Evolutionary conservation across 169 alveolate species (phyloP).

Genomic region (Nephromyces sp.): DNA sequence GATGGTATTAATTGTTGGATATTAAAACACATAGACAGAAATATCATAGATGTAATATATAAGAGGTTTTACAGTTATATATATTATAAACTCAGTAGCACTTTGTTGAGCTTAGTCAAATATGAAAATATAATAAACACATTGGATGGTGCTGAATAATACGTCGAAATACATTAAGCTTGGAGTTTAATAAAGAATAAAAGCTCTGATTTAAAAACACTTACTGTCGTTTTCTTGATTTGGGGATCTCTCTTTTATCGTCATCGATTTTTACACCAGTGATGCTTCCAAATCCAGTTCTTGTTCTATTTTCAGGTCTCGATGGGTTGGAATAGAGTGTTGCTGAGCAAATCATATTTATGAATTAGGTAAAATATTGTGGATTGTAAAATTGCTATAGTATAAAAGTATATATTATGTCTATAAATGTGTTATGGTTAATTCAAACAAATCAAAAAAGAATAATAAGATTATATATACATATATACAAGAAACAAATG

Average conservation of each 20-base stretch:
- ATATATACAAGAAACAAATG: neutral
- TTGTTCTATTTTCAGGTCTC: constrained; percentile 9
- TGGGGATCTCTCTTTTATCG: neutral
- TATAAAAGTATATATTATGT: neutral
- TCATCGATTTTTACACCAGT: constrained; percentile 20
- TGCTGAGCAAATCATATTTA: too few species aligned
- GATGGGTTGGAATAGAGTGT: constrained; percentile 9
- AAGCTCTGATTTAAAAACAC: neutral
- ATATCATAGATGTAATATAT: neutral
- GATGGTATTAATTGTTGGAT: neutral
- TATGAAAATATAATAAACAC: neutral
- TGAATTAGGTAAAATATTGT: too few species aligned
- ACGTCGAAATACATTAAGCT: too few species aligned
- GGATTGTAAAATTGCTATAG: neutral
- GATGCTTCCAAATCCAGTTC: constrained; percentile 14
- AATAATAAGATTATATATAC: neutral
- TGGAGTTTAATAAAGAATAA: neutral
- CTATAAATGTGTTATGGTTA: neutral
- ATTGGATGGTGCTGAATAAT: too few species aligned
- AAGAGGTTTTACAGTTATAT: neutral
- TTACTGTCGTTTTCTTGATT: constrained; percentile 21
- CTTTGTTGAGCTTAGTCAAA: neutral
- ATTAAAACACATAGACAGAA: neutral
- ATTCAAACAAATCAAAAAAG: neutral
- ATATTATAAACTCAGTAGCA: neutral